Conservation (phyloP, 2,329 filamentous ascomycete genomes). For the Sphaceloma murrayae region DNA sequence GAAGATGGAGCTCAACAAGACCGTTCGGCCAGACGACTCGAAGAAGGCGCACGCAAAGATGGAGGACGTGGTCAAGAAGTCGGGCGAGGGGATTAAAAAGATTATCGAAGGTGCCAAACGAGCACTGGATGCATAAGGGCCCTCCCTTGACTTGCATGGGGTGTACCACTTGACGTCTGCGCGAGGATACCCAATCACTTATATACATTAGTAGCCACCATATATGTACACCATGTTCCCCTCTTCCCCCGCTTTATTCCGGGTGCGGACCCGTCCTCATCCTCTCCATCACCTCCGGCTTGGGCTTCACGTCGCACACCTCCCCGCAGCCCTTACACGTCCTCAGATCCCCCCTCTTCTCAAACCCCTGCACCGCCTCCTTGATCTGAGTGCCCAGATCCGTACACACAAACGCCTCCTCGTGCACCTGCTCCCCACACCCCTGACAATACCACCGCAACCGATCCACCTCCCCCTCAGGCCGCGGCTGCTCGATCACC, state of each 20-base stretch:
- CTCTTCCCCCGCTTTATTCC: conserved; percentile 1
- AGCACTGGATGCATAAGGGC: conserved; percentile 30
- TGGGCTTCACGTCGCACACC: conserved; percentile 62
- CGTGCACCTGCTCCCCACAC: conserved; percentile 67
- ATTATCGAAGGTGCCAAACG: conserved; percentile 41
- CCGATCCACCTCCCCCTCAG: conserved; percentile 58
- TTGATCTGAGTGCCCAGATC: conserved; percentile 94
- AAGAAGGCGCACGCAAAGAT: conserved; percentile 41
- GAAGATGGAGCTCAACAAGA: conserved; percentile 35
- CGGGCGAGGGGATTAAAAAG: conserved; percentile 39
- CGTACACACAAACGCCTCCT: conserved; percentile 77
- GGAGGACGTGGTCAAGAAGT: conserved; percentile 44
- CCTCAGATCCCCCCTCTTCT: conserved; percentile 56
- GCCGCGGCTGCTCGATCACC: conserved; percentile 78
- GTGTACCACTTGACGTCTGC: not conserved
- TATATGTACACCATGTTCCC: not conserved
- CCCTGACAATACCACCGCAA: conserved; percentile 82
- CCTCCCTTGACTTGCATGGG: not conserved
- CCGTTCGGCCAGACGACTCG: conserved; percentile 39
- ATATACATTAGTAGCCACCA: no score
- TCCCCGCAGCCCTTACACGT: conserved; percentile 68
- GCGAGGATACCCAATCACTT: conserved; percentile 8
- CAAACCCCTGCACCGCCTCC: conserved; percentile 75
- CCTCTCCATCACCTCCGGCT: conserved; percentile 28
- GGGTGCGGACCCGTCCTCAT: conserved; percentile 23